These are phyloP conservation scores for Ormosia semicastrata DNA, from an alignment of 306 rosid species.

Conservation along the genomic window DNA sequence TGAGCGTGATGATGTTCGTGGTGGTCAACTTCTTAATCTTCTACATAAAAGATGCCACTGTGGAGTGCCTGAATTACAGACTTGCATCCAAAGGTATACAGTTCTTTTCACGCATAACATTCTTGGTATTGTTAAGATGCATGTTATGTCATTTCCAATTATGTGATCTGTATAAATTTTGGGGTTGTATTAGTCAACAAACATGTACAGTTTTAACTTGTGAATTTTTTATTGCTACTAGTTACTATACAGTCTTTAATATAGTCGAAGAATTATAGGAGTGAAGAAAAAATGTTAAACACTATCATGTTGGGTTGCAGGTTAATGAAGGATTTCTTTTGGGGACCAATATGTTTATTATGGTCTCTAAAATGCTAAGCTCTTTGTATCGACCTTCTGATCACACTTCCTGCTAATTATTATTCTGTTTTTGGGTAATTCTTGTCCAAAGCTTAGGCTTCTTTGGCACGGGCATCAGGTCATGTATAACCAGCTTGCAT, in stretches of 20 bases:
- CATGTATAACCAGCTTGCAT: constrained; percentile 91
- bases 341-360: constrained; percentile 12
- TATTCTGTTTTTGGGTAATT: constrained; percentile 10
- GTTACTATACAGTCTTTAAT: background rate
- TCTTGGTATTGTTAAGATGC: background rate
- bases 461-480: constrained; percentile 99
- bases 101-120: background rate
- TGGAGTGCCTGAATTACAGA: constrained; percentile 96
- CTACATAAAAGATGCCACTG: constrained; percentile 87
- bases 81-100: constrained; percentile 85
- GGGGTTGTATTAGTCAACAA: background rate
- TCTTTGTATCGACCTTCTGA: constrained; percentile 7
- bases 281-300: background rate
- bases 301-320: constrained; percentile 2
- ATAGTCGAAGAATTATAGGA: background rate
- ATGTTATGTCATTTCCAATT: constrained; percentile 14
- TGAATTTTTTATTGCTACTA: background rate
- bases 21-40: constrained; percentile 90
- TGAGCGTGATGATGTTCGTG: constrained; percentile 81
- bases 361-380: background rate
- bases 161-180: background rate
- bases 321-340: background rate
- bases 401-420: constrained; percentile 21
- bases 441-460: constrained; percentile 76
- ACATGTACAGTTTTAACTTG: background rate